phyloP scores from a whole-genome alignment of 768 basidiomycete genomes.

The Leccinum variicolor region DNA sequence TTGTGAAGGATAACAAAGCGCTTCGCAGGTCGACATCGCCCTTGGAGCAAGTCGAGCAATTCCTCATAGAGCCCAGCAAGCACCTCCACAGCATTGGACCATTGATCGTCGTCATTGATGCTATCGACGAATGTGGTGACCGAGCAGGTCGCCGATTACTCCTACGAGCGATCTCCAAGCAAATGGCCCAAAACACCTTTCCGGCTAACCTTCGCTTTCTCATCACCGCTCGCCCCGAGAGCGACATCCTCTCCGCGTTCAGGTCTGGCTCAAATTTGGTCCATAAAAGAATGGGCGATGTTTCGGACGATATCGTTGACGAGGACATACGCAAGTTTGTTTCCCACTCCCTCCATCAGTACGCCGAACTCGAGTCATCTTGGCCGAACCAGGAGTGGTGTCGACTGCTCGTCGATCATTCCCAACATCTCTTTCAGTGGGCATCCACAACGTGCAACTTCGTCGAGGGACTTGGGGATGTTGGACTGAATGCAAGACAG shows the following conservation, averaged over 20 bases:
- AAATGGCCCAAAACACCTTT: neutral
- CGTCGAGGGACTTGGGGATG: neutral
- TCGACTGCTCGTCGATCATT: neutral
- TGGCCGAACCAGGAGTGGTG: neutral
- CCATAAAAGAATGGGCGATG: neutral
- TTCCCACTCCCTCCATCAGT: neutral
- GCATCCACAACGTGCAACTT: neutral
- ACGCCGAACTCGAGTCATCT: neutral
- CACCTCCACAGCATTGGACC: neutral
- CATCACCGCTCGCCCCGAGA: neutral
- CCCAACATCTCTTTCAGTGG: neutral
- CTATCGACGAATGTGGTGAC: neutral
- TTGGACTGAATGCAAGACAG: neutral
- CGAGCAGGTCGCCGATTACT: neutral
- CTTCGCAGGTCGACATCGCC: neutral
- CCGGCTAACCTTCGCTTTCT: neutral
- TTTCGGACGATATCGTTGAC: neutral
- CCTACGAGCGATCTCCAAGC: neutral
- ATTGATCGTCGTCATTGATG: neutral
- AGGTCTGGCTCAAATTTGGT: neutral
- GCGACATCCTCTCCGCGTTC: neutral
- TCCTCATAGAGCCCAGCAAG: neutral
- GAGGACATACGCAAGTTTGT: neutral
- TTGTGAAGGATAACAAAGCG: neutral
- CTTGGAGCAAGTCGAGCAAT: neutral